Base-by-base conservation (phyloP, 2,329 filamentous ascomycete species). In the Elsinoe perseae region DNA sequence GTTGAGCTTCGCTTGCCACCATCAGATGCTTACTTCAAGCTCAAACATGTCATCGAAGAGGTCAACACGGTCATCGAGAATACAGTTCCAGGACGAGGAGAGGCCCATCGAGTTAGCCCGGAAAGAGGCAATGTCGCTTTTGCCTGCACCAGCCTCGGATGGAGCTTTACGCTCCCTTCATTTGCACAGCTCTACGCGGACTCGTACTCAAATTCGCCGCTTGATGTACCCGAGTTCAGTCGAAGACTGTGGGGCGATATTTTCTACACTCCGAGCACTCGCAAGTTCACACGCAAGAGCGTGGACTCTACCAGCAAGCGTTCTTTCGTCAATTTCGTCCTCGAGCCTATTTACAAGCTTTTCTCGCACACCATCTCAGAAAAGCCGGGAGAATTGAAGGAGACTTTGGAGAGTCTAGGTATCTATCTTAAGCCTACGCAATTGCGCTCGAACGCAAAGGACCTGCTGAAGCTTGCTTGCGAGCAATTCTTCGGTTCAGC, bases 71-170 rank as follows among this genome's bases (percentile, higher is more conserved):
- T 93, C 63, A 97, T 98, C 65, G 89, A 95, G 68, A 90, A 87
- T 68, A 86, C 87, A 2, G 78, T 90, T 25, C 92, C 93, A 3
- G 86, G 89, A 1, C 82, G 83, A 64, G 90, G 91, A 25, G 88
- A 89, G 65, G 83, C 80, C 59, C 83, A 82, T 71, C 83, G 93
- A 61, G 73, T 98, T 60, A 97, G 92, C 63, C 93, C 93, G 0
- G 93, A 98, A 68, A 95, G 91, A 73, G 93, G 93, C 60, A 98
- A 98, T 68, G 93, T 98, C n/a, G 84, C 95, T 8, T 98, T 98
- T 68, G 88, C 92, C 0, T 95, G 89, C 70, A 89, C 87, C 50
- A 86, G 84, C 59, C 92, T 97, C 86, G 87, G 88, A 56, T 98
- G 93, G 93, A 95, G 89, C 70, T 96, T 98, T 69, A 97, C 91